A percentile compares a stretch with the other conserved stretches of the same genome.
phyloP scores from a whole-genome alignment of 805 yeast genomes.

The Saturnispora saitoi region DNA sequence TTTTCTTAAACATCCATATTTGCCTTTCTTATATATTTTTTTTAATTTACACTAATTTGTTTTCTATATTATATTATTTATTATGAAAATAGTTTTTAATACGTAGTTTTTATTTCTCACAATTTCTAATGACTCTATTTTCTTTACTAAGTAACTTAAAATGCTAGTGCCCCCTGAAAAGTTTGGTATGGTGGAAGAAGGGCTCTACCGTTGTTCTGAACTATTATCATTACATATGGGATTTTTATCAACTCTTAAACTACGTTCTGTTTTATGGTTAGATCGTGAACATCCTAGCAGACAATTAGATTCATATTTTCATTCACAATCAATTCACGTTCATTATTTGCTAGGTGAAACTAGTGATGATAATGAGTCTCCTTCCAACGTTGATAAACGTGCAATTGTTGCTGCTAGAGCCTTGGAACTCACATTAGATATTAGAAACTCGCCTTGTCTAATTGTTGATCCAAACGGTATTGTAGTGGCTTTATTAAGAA shows the following conservation, averaged over 20 bases:
- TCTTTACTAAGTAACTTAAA: not conserved
- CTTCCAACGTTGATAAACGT: slow-evolving; percentile 18
- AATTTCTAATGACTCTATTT: not conserved
- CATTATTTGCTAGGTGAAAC: slow-evolving; percentile 28
- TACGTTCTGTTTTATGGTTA: slow-evolving; percentile 61
- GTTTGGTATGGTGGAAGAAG: slow-evolving; percentile 85
- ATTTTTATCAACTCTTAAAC: slow-evolving; percentile 63
- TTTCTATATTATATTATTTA: too few relatives aligned
- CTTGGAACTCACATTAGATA: slow-evolving; percentile 56
- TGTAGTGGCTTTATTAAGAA: slow-evolving; percentile 71
- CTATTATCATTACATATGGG: slow-evolving; percentile 70
- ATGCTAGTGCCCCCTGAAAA: slow-evolving; percentile 93
- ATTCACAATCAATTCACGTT: slow-evolving; percentile 44
- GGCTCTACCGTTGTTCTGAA: slow-evolving; percentile 73
- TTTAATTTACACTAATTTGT: not conserved
- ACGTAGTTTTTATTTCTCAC: not conserved
- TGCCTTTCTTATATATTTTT: not conserved
- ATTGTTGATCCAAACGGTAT: slow-evolving; percentile 76
- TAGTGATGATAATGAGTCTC: slow-evolving; percentile 20
- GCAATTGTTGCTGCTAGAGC: slow-evolving; percentile 57
- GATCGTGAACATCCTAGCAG: slow-evolving; percentile 84
- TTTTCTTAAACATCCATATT: not conserved
- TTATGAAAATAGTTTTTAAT: not conserved
- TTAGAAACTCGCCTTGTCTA: slow-evolving; percentile 55
- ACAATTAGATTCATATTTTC: slow-evolving; percentile 56